Evolutionary conservation across 352 stramenopile genomes (phyloP).

Genomic region (Phytophthora vignae): DNA sequence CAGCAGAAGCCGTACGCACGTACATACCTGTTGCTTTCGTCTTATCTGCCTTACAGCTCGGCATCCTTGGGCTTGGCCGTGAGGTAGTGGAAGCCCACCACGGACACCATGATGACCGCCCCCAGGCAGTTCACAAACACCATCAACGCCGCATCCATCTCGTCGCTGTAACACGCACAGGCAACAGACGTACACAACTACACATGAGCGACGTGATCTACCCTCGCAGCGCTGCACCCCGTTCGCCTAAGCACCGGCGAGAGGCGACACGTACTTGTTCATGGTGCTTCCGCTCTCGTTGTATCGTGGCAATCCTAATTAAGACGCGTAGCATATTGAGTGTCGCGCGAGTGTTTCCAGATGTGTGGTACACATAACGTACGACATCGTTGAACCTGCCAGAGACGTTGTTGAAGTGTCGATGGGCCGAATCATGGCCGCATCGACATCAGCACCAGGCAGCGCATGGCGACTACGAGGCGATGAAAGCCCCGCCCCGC

Average conservation of each 20-base stretch:
- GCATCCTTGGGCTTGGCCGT: conserved; percentile 84
- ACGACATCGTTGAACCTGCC: too few species aligned
- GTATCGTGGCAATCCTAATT: conserved; percentile 33
- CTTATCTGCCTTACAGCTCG: conserved; percentile 59
- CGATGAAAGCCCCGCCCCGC: neutral
- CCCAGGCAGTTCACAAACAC: conserved; percentile 90
- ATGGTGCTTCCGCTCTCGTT: conserved; percentile 38
- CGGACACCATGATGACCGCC: conserved; percentile 88
- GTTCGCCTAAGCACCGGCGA: neutral
- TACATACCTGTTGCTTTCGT: neutral
- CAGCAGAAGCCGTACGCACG: neutral
- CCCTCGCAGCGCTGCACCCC: neutral
- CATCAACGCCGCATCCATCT: conserved; percentile 90
- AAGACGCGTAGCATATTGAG: conserved; percentile 29
- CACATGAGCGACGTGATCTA: conserved; percentile 7
- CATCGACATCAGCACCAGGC: neutral
- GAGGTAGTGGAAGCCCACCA: conserved; percentile 91
- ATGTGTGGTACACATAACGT: conserved; percentile 13
- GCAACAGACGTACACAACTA: conserved; percentile 3
- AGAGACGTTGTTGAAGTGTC: too few species aligned
- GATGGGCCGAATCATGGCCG: neutral
- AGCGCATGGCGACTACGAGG: neutral
- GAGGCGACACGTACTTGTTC: conserved; percentile 52
- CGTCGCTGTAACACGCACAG: conserved; percentile 55
- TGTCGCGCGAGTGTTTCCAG: conserved; percentile 12